Evolutionary conservation across 2,329 filamentous ascomycete species (phyloP), one percentile per base, ranked within the genome.

Genomic region (Fusarium marasasianum): DNA sequence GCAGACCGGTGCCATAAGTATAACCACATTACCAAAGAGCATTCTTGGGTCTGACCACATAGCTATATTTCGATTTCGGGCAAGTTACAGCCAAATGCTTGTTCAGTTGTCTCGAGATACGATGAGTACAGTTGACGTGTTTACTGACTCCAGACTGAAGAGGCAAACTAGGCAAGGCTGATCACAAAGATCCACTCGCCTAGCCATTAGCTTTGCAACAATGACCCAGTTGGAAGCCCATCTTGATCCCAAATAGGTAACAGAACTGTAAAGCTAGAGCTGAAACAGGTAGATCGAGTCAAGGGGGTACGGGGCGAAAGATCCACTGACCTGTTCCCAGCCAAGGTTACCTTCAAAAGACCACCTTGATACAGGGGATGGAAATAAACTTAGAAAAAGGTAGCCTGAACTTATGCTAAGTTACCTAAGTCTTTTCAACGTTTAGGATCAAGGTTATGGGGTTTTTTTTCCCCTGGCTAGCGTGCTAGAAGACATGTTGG

Each of bases 371-470:
- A 41, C 13, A 13, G 8, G 40, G 22, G 1, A 13, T 41, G 13
- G 2, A n/a, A 41, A 6, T 44, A 10, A 26, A 13, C 5, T 20
- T 0, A 10, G 17, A 0, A 14, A 24, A 26, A 20, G 13, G 2
- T 20, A 45, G 3, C 18, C 24, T 20, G 5, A 22, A 20, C 6
- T 22, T 10, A 10, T n/a, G 0, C 2, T 2, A 15, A 41, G 22
- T n/a, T 6, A 43, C 8, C 6, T 8, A 7, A 22, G 18, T 3
- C 2, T 2, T 47, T 47, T 22, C 8, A 8, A 6, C 4, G 15
- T 15, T 48, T 15, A 8, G 4, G 26, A 8, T 29, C 6, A 5
- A 43, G 8, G 13, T 6, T 22, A 22, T 6, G 14, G 4, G 13
- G 22, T 29, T 29, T 24, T 4, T 24, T 24, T 24, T 24, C 24